Conservation (phyloP, 2,329 filamentous ascomycete genomes). For the Sordariomycetes sp. region DNA sequence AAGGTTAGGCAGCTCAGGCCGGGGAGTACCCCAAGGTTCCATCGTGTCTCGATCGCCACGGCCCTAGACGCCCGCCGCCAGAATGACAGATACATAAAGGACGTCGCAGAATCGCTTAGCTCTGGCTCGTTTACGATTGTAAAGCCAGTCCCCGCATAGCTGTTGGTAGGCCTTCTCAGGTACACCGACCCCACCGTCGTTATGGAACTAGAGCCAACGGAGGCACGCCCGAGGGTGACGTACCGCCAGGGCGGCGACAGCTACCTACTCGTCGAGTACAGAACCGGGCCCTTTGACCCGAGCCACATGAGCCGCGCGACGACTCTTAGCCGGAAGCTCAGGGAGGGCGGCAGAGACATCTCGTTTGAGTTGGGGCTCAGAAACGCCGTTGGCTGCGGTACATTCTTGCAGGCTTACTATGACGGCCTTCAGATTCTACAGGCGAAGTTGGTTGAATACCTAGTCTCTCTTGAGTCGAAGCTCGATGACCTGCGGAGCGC, state of each 20-base stretch:
- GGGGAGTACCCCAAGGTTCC: constrained; percentile 25
- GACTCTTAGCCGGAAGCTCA: background rate
- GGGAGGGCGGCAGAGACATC: background rate
- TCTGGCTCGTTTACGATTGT: background rate
- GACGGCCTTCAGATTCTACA: background rate
- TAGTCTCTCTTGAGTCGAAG: background rate
- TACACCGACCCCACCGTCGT: background rate
- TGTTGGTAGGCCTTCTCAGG: background rate
- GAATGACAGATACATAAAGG: background rate
- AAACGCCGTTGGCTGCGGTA: background rate
- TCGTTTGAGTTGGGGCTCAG: background rate
- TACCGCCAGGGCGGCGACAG: background rate
- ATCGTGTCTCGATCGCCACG: background rate
- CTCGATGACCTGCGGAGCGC: background rate
- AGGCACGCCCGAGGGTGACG: background rate
- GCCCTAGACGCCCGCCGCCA: background rate
- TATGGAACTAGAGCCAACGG: background rate
- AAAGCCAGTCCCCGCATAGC: background rate
- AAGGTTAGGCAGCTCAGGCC: constrained; percentile 48
- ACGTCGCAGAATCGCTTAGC: background rate
- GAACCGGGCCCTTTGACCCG: background rate
- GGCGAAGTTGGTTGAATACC: background rate
- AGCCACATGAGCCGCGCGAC: background rate
- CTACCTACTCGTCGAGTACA: background rate
- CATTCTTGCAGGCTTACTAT: background rate